Conservation (phyloP, 768 basidiomycete genomes). For the Cystofilobasidium bisporidii region DNA sequence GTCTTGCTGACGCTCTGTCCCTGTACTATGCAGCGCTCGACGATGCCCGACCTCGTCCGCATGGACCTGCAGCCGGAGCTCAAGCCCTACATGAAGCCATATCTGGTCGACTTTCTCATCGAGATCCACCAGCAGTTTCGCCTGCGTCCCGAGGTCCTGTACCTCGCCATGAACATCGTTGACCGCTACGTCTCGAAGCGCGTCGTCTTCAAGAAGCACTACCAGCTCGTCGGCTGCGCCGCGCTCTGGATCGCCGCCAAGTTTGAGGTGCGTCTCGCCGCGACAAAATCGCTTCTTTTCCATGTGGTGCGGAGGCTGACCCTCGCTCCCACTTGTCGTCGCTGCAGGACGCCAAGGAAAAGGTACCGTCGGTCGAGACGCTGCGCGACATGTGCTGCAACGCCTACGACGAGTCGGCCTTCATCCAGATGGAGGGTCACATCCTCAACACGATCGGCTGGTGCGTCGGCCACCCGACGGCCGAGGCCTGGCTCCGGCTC, state of each 20-base stretch:
- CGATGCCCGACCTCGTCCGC: constrained; percentile 73
- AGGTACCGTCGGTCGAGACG: constrained; percentile 88
- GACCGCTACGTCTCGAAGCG: constrained; percentile 98
- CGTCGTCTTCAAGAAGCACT: constrained; percentile 97
- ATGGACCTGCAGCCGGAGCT: constrained; percentile 99
- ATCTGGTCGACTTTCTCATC: constrained; percentile 95
- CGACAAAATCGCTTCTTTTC: background rate
- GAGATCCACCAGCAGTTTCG: constrained; percentile 97
- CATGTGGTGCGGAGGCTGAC: too few relatives aligned
- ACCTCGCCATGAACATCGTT: constrained; percentile 95
- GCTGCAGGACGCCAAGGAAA: constrained; percentile 78
- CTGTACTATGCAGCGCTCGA: constrained; percentile 2
- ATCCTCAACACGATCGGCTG: constrained; percentile 92
- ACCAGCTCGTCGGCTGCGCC: constrained; percentile 96
- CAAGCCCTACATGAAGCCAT: constrained; percentile 97
- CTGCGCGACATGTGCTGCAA: constrained; percentile 90
- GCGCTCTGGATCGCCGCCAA: constrained; percentile 99
- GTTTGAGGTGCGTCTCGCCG: constrained; percentile 51
- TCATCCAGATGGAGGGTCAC: constrained; percentile 98
- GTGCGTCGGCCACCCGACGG: constrained; percentile 92
- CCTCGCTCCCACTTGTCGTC: background rate
- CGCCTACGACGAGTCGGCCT: constrained; percentile 92
- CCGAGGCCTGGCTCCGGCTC: constrained; percentile 86
- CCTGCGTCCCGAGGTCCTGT: constrained; percentile 93
- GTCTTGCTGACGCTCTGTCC: too few relatives aligned